A percentile compares a stretch with the other conserved stretches of the same genome.
phyloP scores from a whole-genome alignment of 2,329 filamentous ascomycete species.

The Penicillium sp. region DNA sequence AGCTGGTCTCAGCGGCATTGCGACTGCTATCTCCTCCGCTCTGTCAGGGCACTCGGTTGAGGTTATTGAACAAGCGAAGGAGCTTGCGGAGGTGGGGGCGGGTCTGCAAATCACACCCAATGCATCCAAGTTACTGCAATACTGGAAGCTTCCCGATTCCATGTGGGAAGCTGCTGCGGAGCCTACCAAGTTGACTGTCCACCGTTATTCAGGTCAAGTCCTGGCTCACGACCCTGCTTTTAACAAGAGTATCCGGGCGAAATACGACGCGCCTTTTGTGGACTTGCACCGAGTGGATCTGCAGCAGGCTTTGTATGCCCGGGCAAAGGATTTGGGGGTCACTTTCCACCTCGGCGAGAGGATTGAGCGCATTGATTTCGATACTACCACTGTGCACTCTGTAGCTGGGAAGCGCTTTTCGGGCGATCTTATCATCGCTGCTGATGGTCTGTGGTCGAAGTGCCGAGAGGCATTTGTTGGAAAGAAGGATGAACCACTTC shows the following conservation, averaged over 20 bases:
- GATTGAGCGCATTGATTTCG: slow-evolving; percentile 46
- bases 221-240: slow-evolving; percentile 55
- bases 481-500: slow-evolving; percentile 50
- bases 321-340: slow-evolving; percentile 57
- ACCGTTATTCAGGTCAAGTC: slow-evolving; percentile 33
- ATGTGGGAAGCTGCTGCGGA: slow-evolving; percentile 34
- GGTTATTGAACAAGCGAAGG: slow-evolving; percentile 32
- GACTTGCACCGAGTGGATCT: slow-evolving; percentile 65
- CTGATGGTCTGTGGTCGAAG: slow-evolving; percentile 65
- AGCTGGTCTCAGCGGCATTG: slow-evolving; percentile 34
- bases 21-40: slow-evolving; percentile 30
- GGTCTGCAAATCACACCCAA: slow-evolving; percentile 59
- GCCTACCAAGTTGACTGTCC: slow-evolving; percentile 34
- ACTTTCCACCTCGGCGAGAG: slow-evolving; percentile 51
- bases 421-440: slow-evolving; percentile 62
- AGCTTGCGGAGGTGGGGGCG: slow-evolving; percentile 56
- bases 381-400: slow-evolving; percentile 31
- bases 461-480: slow-evolving; percentile 54
- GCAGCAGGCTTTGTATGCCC: slow-evolving; percentile 54
- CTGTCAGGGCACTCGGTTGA: slow-evolving; percentile 27
- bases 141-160: slow-evolving; percentile 29
- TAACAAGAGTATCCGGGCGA: slow-evolving; percentile 52
- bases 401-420: slow-evolving; percentile 45
- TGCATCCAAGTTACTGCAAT: slow-evolving; percentile 30
- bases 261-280: slow-evolving; percentile 60